A percentile compares a stretch with the other conserved stretches of the same genome.
Evolutionary conservation across 139 green algal species (phyloP).

Genomic region (Coelastrella sp.): DNA sequence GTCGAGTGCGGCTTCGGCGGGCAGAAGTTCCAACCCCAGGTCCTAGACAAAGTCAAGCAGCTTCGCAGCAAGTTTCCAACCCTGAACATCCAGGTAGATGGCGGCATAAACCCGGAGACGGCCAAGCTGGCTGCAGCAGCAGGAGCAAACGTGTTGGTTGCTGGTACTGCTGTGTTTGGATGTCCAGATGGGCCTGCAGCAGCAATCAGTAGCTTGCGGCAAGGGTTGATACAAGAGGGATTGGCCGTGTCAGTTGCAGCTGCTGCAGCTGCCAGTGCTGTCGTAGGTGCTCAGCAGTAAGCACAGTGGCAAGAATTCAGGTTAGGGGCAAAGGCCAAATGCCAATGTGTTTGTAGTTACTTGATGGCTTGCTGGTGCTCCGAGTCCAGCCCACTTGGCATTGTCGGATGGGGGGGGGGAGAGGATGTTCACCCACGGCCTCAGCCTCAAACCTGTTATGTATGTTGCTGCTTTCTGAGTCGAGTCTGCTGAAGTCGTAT

Average conservation of each 20-base stretch:
- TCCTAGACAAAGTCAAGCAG: conserved; percentile 73
- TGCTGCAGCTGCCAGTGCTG: no score
- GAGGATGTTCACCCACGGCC: no score
- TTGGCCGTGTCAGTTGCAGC: neutral
- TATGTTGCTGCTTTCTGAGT: no score
- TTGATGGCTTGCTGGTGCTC: no score
- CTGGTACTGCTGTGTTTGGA: conserved; percentile 86
- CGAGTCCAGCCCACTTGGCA: no score
- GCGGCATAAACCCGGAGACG: conserved; percentile 82
- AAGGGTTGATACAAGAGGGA: conserved; percentile 5
- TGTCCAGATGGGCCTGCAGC: conserved; percentile 28
- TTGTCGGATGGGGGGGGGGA: no score
- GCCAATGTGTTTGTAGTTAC: no score
- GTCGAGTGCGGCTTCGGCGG: conserved; percentile 93
- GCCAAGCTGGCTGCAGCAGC: conserved; percentile 73
- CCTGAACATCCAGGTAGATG: conserved; percentile 89
- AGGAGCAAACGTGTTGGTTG: conserved; percentile 92
- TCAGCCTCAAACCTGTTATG: no score
- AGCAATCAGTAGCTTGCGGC: neutral
- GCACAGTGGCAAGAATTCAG: no score
- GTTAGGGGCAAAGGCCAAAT: no score
- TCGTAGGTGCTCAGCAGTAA: no score
- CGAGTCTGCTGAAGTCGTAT: no score
- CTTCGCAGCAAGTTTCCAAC: conserved; percentile 70
- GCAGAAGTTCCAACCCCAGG: conserved; percentile 80